phyloP scores from a whole-genome alignment of 768 basidiomycete genomes.

The Leccinum subtestaceum region DNA sequence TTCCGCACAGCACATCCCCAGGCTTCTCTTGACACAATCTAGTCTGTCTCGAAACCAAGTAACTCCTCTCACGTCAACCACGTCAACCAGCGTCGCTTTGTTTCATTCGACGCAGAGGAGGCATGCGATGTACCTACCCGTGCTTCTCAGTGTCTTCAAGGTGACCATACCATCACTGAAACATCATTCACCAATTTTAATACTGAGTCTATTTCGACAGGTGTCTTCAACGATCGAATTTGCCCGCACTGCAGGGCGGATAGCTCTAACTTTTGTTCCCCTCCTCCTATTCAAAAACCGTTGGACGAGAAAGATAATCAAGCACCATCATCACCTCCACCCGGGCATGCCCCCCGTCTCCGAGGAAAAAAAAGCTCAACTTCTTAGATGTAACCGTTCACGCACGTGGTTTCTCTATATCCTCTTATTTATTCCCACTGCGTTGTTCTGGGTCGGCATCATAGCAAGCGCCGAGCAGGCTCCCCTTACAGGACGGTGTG shows the following conservation, averaged over 20 bases:
- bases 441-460: constrained; percentile 66
- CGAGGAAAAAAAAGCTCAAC: constrained; percentile 48
- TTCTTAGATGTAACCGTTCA: constrained; percentile 48
- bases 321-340: constrained; percentile 38
- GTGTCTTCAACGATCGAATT: constrained; percentile 70
- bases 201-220: constrained; percentile 35
- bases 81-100: constrained; percentile 9
- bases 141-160: constrained; percentile 67
- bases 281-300: constrained; percentile 59
- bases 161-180: constrained; percentile 27
- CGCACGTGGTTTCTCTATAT: constrained; percentile 50
- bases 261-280: constrained; percentile 75
- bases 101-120: constrained; percentile 43
- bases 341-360: constrained; percentile 42
- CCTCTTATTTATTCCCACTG: constrained; percentile 58
- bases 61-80: neutral
- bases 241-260: constrained; percentile 65
- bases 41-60: constrained; percentile 3
- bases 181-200: neutral
- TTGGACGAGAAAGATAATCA: constrained; percentile 48
- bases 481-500: constrained; percentile 82
- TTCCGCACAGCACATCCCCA: constrained; percentile 1
- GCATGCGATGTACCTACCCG: constrained; percentile 39
- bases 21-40: constrained; percentile 9
- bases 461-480: constrained; percentile 73